These are phyloP conservation scores for Termitomyces sp. DNA, from an alignment of 768 basidiomycete species.

Conservation along the genomic window DNA sequence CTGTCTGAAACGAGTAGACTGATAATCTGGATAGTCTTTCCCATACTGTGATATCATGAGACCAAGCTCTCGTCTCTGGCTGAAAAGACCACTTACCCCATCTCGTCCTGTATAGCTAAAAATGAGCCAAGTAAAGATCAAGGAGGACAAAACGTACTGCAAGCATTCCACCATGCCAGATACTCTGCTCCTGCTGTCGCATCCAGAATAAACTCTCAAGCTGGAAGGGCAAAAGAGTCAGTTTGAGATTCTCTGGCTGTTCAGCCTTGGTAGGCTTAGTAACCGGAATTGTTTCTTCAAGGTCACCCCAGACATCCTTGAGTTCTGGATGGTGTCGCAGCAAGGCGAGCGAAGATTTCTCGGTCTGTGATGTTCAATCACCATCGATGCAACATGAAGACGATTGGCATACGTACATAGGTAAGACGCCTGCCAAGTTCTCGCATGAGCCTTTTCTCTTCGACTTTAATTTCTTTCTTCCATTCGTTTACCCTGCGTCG, in stretches of 20 bases:
- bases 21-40: conserved; percentile 96
- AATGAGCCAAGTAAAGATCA: not conserved
- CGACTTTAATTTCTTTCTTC: conserved; percentile 30
- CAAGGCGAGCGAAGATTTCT: conserved; percentile 61
- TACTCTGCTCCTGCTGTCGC: conserved; percentile 82
- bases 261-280: conserved; percentile 63
- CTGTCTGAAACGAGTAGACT: conserved; percentile 78
- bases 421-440: conserved; percentile 75
- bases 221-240: conserved; percentile 90
- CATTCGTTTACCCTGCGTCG: conserved; percentile 19
- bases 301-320: conserved; percentile 80
- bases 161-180: conserved; percentile 90
- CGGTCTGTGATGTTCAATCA: conserved; percentile 44
- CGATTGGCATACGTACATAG: conserved; percentile 38
- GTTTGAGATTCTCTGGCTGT: conserved; percentile 81
- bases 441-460: conserved; percentile 43
- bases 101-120: conserved; percentile 61
- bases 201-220: conserved; percentile 95
- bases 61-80: not conserved
- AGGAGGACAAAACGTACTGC: conserved; percentile 49
- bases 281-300: conserved; percentile 58
- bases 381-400: not conserved
- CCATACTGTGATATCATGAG: conserved; percentile 53
- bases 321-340: conserved; percentile 76
- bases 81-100: conserved; percentile 57